These are phyloP conservation scores for Fusarium agapanthi DNA, from an alignment of 2,329 filamentous ascomycete genomes.

Conservation along the genomic window DNA sequence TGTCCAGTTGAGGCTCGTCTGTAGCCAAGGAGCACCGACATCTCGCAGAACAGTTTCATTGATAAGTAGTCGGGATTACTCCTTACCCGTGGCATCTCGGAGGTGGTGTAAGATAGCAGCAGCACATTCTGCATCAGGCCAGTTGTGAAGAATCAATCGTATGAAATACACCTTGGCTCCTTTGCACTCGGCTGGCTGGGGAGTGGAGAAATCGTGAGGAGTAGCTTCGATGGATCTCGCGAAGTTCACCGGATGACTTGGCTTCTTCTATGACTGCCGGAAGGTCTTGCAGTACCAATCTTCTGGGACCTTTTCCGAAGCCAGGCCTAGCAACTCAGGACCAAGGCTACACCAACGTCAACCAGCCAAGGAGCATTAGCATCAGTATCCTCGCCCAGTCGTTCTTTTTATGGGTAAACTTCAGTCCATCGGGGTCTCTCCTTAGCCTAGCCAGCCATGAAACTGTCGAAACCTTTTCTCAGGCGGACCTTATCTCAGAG, in stretches of 20 bases:
- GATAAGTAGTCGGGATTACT: constrained; percentile 33
- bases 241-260: neutral
- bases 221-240: neutral
- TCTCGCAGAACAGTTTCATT: constrained; percentile 27
- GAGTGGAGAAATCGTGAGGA: constrained; percentile 40
- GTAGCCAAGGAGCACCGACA: constrained; percentile 26
- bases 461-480: constrained; percentile 46
- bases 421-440: constrained; percentile 47
- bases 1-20: constrained; percentile 42
- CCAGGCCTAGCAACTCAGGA: neutral
- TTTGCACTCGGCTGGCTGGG: constrained; percentile 29
- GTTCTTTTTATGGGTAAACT: constrained; percentile 18
- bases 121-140: constrained; percentile 50
- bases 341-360: constrained; percentile 22
- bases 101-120: constrained; percentile 42
- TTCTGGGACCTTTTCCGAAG: neutral
- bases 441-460: constrained; percentile 48
- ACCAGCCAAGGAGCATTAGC: constrained; percentile 8
- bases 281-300: constrained; percentile 13
- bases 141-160: constrained; percentile 58
- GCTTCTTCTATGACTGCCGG: constrained; percentile 20
- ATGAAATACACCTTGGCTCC: constrained; percentile 55
- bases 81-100: constrained; percentile 25
- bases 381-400: neutral
- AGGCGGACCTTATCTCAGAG: no score